Evolutionary conservation across 202 grass and related monocot species (phyloP).

Genomic region (Digitaria exilis): DNA sequence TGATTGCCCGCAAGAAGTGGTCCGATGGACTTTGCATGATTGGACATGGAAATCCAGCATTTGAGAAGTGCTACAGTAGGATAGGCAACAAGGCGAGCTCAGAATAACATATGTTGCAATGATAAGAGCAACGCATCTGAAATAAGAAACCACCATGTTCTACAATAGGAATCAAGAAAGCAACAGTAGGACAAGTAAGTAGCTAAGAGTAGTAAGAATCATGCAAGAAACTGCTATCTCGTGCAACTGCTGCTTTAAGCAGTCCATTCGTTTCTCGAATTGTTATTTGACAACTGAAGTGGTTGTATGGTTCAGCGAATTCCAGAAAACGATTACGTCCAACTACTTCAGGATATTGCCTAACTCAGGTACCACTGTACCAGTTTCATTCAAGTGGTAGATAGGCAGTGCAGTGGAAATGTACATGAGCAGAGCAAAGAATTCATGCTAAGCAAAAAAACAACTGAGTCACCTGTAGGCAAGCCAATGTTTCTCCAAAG

Average conservation of each 20-base stretch:
- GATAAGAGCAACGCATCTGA: background rate
- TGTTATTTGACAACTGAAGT: background rate
- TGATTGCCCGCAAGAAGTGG: constrained; percentile 94
- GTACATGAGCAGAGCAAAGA: background rate
- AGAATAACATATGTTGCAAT: background rate
- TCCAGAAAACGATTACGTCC: background rate
- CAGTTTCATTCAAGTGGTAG: background rate
- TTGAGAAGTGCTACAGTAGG: constrained; percentile 89
- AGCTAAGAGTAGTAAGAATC: background rate
- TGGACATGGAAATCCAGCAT: constrained; percentile 98
- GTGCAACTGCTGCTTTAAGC: background rate
- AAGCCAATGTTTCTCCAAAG: constrained; percentile 94
- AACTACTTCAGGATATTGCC: background rate
- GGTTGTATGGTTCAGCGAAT: background rate
- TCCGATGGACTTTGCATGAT: constrained; percentile 99
- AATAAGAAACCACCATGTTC: background rate
- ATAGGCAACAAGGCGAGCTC: constrained; percentile 12
- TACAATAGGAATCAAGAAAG: constrained; percentile 14
- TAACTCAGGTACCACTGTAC: too few relatives aligned
- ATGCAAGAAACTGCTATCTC: background rate
- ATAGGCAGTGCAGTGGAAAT: background rate
- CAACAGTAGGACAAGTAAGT: constrained; percentile 6
- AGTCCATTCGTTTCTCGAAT: background rate
- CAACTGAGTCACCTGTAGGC: constrained; percentile 72
- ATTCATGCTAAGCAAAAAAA: background rate